A percentile compares a stretch with the other conserved stretches of the same genome.
Evolutionary conservation across 805 yeast species (phyloP).

Genomic region (Metschnikowia koreensis): DNA sequence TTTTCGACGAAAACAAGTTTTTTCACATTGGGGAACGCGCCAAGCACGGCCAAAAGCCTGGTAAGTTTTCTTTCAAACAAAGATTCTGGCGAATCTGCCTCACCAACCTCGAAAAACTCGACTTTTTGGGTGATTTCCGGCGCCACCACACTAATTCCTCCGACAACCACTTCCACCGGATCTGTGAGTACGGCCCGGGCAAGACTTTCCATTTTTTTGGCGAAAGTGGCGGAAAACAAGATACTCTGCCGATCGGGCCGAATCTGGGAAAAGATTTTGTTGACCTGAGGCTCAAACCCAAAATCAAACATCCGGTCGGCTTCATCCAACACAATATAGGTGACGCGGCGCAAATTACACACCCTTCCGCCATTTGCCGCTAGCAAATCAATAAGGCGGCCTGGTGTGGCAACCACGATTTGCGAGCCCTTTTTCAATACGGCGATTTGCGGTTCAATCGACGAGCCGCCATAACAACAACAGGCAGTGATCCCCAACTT

Average conservation of each 20-base stretch:
- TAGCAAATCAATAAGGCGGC: slow-evolving; percentile 84
- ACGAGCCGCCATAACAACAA: slow-evolving; percentile 91
- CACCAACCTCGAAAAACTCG: slow-evolving; percentile 51
- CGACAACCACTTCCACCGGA: slow-evolving; percentile 78
- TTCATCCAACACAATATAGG: slow-evolving; percentile 89
- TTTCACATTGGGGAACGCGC: slow-evolving; percentile 47
- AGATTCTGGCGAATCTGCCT: slow-evolving; percentile 14
- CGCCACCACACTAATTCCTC: slow-evolving; percentile 77
- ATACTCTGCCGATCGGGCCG: slow-evolving; percentile 89
- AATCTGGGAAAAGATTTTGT: slow-evolving; percentile 68
- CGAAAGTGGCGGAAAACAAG: slow-evolving; percentile 92
- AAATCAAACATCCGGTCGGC: slow-evolving; percentile 96
- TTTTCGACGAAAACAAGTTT: slow-evolving; percentile 82
- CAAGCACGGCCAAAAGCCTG: slow-evolving; percentile 54
- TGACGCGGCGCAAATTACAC: slow-evolving; percentile 61
- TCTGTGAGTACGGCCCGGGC: slow-evolving; percentile 62
- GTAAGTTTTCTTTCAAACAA: slow-evolving; percentile 45
- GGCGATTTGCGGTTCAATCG: slow-evolving; percentile 77
- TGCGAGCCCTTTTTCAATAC: slow-evolving; percentile 76
- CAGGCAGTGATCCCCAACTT: slow-evolving; percentile 51
- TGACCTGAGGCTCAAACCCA: slow-evolving; percentile 96
- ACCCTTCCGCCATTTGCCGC: slow-evolving; percentile 81
- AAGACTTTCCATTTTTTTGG: slow-evolving; percentile 69
- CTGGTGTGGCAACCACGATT: slow-evolving; percentile 90
- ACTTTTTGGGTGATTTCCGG: slow-evolving; percentile 74